Conservation (phyloP, 2,329 filamentous ascomycete species). For the Aspergillus pseudonomiae region DNA sequence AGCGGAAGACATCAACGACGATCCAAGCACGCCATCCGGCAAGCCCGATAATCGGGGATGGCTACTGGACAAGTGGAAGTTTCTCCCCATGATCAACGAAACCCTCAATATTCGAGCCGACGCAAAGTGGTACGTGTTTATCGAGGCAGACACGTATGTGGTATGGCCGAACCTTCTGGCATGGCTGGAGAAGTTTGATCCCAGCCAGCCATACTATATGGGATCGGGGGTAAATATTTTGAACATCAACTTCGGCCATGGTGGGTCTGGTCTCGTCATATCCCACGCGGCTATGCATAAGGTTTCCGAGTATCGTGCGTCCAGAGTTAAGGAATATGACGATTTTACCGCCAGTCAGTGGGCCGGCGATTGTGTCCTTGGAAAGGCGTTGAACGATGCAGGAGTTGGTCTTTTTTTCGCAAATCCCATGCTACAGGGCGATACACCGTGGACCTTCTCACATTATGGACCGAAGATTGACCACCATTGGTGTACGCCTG, state of each 20-base stretch:
- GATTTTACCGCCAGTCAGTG: not conserved
- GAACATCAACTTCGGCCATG: constrained; percentile 54
- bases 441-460: not conserved
- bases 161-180: constrained; percentile 55
- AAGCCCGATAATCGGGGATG: constrained; percentile 41
- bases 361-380: not conserved
- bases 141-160: constrained; percentile 63
- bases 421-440: not conserved
- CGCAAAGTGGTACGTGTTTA: constrained; percentile 61
- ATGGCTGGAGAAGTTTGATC: constrained; percentile 52
- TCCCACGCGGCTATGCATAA: constrained; percentile 31
- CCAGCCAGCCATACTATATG: constrained; percentile 52
- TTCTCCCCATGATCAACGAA: constrained; percentile 57
- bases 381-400: not conserved
- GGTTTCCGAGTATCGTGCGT: not conserved
- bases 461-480: not conserved
- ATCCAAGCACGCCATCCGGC: constrained; percentile 37
- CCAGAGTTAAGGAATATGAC: not conserved
- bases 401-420: not conserved
- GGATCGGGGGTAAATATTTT: constrained; percentile 52
- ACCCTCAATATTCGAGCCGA: not conserved
- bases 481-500: not conserved
- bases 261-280: constrained; percentile 56
- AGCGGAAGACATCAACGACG: constrained; percentile 28
- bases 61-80: constrained; percentile 61